These are phyloP conservation scores for Dothistroma pini DNA, from an alignment of 2,329 filamentous ascomycete species.

Conservation along the genomic window DNA sequence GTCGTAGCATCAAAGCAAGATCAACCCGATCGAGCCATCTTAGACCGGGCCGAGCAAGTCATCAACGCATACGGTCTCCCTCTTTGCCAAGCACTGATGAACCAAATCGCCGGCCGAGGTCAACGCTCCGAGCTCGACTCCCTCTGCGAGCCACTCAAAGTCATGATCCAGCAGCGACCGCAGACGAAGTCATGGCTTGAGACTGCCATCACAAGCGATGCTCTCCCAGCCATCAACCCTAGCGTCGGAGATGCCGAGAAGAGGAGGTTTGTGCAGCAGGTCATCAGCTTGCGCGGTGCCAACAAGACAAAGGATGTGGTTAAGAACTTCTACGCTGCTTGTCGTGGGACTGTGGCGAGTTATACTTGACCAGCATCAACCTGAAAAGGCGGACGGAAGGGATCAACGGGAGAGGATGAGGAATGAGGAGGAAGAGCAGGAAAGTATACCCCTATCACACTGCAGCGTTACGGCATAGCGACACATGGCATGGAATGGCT, in stretches of 20 bases:
- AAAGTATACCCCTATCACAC: neutral
- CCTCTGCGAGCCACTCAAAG: conserved; percentile 67
- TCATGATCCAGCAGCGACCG: conserved; percentile 44
- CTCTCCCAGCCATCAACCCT: conserved; percentile 53
- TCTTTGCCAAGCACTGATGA: conserved; percentile 57
- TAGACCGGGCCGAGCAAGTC: conserved; percentile 32
- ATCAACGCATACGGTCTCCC: conserved; percentile 60
- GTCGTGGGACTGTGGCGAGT: conserved; percentile 46
- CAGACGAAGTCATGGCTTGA: conserved; percentile 46
- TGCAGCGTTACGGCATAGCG: neutral
- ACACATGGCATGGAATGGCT: neutral
- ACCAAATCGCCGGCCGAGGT: conserved; percentile 65
- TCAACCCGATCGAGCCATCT: conserved; percentile 28
- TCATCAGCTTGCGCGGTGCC: conserved; percentile 63
- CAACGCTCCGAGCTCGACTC: conserved; percentile 69
- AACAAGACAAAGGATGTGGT: conserved; percentile 62
- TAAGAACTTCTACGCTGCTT: conserved; percentile 69
- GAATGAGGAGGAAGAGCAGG: neutral
- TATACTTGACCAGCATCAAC: conserved; percentile 3
- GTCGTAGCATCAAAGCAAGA: conserved; percentile 43
- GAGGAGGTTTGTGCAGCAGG: conserved; percentile 60
- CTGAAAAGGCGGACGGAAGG: neutral
- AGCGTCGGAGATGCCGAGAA: conserved; percentile 60
- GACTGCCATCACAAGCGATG: conserved; percentile 50
- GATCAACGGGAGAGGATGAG: neutral